Evolutionary conservation across 768 basidiomycete species (phyloP).

Genomic region (Crassisporium funariophilum): DNA sequence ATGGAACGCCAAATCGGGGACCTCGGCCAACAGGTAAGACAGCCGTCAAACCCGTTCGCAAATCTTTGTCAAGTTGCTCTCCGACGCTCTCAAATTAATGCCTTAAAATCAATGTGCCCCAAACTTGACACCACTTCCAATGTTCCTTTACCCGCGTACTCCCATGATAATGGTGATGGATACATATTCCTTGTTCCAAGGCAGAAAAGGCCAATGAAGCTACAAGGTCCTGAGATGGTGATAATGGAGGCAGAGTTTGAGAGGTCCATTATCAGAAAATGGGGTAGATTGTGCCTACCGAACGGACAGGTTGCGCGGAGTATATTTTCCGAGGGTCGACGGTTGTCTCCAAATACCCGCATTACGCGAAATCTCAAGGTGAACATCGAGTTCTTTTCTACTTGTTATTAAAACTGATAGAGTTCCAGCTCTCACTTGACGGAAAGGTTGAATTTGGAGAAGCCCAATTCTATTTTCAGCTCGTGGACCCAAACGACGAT

Average conservation of each 20-base stretch:
- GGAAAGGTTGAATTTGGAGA: background rate
- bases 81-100: slow-evolving; percentile 6
- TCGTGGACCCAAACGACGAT: background rate
- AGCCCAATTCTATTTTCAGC: background rate
- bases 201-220: background rate
- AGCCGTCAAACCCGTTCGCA: slow-evolving; percentile 15
- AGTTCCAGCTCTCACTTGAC: background rate
- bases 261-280: slow-evolving; percentile 4
- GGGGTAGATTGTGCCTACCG: background rate
- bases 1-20: slow-evolving; percentile 17
- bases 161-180: background rate
- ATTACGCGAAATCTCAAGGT: background rate
- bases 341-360: background rate
- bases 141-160: background rate
- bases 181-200: background rate
- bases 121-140: slow-evolving; percentile 1
- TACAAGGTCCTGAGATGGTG: background rate
- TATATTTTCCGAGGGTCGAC: background rate
- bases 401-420: background rate
- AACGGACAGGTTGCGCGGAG: background rate
- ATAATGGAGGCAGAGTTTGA: slow-evolving; percentile 2
- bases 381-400: background rate
- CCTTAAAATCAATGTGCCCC: slow-evolving; percentile 11
- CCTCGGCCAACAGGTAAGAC: slow-evolving; percentile 11
- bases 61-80: slow-evolving; percentile 10